Evolutionary conservation across 768 basidiomycete species (phyloP).

Genomic region (Trametes elegans): DNA sequence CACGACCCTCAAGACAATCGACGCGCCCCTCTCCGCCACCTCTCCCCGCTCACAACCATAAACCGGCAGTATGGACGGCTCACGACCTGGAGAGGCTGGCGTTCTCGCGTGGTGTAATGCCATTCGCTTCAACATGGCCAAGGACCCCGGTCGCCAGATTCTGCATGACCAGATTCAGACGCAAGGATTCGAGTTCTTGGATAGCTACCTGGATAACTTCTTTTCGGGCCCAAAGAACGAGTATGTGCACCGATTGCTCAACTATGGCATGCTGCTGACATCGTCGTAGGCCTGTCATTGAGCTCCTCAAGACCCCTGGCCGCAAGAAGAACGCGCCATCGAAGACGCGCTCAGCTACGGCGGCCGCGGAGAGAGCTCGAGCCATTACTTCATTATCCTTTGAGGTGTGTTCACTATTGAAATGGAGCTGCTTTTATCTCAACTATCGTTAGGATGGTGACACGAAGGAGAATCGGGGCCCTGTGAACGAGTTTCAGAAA

Average conservation of each 20-base stretch:
- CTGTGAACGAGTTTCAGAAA: constrained; percentile 48
- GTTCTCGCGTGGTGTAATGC: constrained; percentile 67
- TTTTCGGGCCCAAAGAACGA: constrained; percentile 63
- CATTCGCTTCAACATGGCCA: constrained; percentile 66
- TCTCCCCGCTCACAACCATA: neutral
- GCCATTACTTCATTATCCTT: constrained; percentile 39
- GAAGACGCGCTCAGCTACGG: constrained; percentile 44
- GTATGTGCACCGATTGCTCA: constrained; percentile 35
- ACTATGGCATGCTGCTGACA: neutral
- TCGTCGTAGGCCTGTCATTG: constrained; percentile 59
- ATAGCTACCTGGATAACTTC: constrained; percentile 74
- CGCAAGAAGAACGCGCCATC: constrained; percentile 59
- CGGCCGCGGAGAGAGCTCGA: constrained; percentile 43
- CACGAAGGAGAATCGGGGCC: constrained; percentile 39
- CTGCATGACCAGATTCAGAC: constrained; percentile 73
- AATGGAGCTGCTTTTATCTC: neutral
- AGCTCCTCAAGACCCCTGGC: constrained; percentile 82
- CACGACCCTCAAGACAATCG: neutral
- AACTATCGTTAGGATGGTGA: constrained; percentile 29
- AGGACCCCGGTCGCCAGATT: constrained; percentile 66
- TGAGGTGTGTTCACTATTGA: constrained; percentile 40
- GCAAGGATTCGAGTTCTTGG: constrained; percentile 76
- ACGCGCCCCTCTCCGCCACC: neutral
- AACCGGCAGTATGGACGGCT: constrained; percentile 20
- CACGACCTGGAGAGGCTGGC: constrained; percentile 38